Evolutionary conservation across 768 basidiomycete genomes (phyloP).

Genomic region (Rhizopogon rudus): DNA sequence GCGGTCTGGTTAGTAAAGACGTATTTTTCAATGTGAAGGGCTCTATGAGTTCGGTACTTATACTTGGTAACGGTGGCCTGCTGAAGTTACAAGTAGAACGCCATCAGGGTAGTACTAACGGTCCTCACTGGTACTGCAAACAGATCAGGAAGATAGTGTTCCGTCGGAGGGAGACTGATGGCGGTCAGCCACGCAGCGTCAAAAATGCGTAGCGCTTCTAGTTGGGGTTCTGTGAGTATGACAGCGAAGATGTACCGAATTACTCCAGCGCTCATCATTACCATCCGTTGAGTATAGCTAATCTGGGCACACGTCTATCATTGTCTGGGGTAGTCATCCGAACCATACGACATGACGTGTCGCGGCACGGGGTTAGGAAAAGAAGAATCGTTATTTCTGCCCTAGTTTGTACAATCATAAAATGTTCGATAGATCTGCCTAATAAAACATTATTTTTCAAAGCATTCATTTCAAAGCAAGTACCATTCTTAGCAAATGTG

Average conservation of each 20-base stretch:
- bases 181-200: too few species aligned
- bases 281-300: background rate
- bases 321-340: background rate
- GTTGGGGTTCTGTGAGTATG: too few species aligned
- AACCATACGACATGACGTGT: background rate
- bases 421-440: constrained; percentile 4
- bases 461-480: constrained; percentile 3
- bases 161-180: too few species aligned
- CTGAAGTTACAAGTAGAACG: background rate
- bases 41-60: background rate
- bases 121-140: background rate
- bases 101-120: background rate
- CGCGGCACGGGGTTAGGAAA: background rate
- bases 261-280: background rate
- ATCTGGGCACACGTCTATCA: background rate
- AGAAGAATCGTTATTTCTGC: background rate
- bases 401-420: constrained; percentile 9
- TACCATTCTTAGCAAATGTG: constrained; percentile 1
- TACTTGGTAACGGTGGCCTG: too few species aligned
- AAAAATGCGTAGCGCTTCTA: too few species aligned
- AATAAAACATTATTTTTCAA: constrained; percentile 1
- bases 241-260: too few species aligned
- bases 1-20: too few species aligned
- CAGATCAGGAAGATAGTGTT: too few species aligned
- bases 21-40: background rate